Percentiles rank a stretch among this genome's conserved stretches.
phyloP scores from a whole-genome alignment of 495 filamentous ascomycete species.

The Ramalina intermedia region DNA sequence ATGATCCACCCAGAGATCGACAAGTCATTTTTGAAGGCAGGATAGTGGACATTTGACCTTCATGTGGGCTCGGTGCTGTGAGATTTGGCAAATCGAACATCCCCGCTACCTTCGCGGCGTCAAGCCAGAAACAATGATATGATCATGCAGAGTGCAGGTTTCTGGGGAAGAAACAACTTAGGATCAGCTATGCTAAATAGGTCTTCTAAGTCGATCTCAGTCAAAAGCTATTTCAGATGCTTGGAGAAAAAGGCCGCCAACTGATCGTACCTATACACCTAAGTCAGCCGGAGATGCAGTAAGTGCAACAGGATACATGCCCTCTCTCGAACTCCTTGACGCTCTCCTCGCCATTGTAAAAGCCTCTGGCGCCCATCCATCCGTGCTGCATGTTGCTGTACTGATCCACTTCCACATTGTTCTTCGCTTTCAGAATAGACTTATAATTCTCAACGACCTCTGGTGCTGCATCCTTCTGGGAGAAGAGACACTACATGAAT shows the following conservation, averaged over 20 bases:
- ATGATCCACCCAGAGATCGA: slow-evolving; percentile 13
- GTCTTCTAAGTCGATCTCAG: too few relatives aligned
- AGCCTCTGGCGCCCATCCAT: slow-evolving; percentile 47
- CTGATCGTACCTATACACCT: slow-evolving; percentile 23
- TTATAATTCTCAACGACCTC: slow-evolving; percentile 15
- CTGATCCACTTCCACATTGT: slow-evolving; percentile 31
- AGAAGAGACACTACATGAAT: slow-evolving; percentile 24
- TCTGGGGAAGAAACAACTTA: too few relatives aligned
- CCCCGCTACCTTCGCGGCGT: too few relatives aligned
- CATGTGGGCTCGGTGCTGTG: too few relatives aligned
- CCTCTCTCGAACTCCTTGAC: slow-evolving; percentile 38
- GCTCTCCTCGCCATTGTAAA: slow-evolving; percentile 35
- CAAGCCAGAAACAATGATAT: too few relatives aligned
- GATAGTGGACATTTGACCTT: neutral
- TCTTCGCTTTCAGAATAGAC: slow-evolving; percentile 17
- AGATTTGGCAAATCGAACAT: too few relatives aligned
- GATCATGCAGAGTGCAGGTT: too few relatives aligned
- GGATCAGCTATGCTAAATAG: too few relatives aligned
- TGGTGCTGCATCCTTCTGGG: slow-evolving; percentile 35
- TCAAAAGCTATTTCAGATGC: slow-evolving; percentile 16
- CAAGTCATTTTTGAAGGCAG: slow-evolving; percentile 6
- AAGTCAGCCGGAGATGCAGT: neutral
- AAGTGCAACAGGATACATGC: slow-evolving; percentile 18
- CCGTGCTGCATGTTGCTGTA: slow-evolving; percentile 42
- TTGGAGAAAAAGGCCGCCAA: slow-evolving; percentile 31